A percentile compares a stretch with the other conserved stretches of the same genome.
Conservation (phyloP, 78 protist genomes). For the Tieghemostelium lacteum region DNA sequence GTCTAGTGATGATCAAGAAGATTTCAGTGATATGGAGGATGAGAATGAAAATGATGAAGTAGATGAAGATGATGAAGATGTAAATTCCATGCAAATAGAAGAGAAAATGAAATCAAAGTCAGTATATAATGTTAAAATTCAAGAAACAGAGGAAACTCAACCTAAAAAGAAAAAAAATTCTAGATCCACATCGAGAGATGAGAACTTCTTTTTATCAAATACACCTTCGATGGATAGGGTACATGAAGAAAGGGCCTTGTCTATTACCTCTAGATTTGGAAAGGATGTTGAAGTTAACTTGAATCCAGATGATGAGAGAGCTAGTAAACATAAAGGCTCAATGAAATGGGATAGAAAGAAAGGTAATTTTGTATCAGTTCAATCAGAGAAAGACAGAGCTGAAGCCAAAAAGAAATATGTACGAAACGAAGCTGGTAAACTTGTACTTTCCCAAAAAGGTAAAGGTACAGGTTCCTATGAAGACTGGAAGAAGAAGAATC, state of each 20-base stretch:
- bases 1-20: background rate
- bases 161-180: slow-evolving; percentile 12
- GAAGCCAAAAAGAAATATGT: slow-evolving; percentile 59
- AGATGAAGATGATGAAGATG: slow-evolving; percentile 26
- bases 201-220: slow-evolving; percentile 49
- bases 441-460: slow-evolving; percentile 44
- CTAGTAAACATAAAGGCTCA: slow-evolving; percentile 20
- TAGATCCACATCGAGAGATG: slow-evolving; percentile 58
- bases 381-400: slow-evolving; percentile 21
- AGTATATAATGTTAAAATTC: slow-evolving; percentile 27
- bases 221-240: slow-evolving; percentile 62
- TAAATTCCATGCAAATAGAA: background rate
- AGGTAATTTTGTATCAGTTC: slow-evolving; percentile 79
- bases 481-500: slow-evolving; percentile 82
- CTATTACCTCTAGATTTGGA: slow-evolving; percentile 10
- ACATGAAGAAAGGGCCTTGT: slow-evolving; percentile 51
- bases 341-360: slow-evolving; percentile 83
- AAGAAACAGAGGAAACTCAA: background rate
- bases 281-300: slow-evolving; percentile 48
- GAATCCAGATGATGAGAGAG: slow-evolving; percentile 39
- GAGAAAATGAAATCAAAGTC: too few species aligned
- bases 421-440: slow-evolving; percentile 84
- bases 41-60: background rate
- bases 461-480: slow-evolving; percentile 40
- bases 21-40: background rate